Evolutionary conservation across 441 rosid genomes (phyloP), one percentile per base, ranked within the genome.

Genomic region (Populus hybrid): DNA sequence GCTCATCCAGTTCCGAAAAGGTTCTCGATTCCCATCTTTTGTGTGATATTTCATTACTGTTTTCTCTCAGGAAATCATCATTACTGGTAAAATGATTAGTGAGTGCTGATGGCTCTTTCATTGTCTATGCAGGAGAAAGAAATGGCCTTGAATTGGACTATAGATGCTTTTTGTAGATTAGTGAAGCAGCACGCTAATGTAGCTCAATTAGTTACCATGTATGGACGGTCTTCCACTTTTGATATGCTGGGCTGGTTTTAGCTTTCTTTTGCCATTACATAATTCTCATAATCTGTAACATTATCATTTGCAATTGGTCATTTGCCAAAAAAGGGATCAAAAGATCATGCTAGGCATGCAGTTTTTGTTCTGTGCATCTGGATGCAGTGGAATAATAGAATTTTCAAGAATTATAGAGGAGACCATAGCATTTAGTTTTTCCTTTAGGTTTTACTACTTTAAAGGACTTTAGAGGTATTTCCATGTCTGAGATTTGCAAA

Each of bases 151-250:
- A 97, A 90, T 85, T 81, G 85, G 70, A 91, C 98, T 70, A 87
- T 97, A 80, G 98, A 94, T 89, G 88, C 86, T 70, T 97, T 97
- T 85, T 94, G 98, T 93, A 97, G 97, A 97, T 88, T 97, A 93
- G 97, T 90, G 86, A 97, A 94, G 91, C 94, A 89, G 83, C 92
- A 91, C 76, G 87, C 98, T 74, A 94, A 89, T 90, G 89, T 93
- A 92, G 93, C 95, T 78, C 99, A 97, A 83, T 88, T 97, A 89
- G 92, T 94, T 79, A 88, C 97, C 81, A 87, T 93, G 99, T 97
- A 94, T 65, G 94, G 42, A 11, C 30, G 34, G n/a, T 50, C 66
- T 70, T 81, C 80, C 77, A 81, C 72, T 36, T 76, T 36, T 28
- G 61, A 71, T 7, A 21, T 73, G 28, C 26, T 76, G 71, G 50